Base-by-base conservation (phyloP, 2,329 filamentous ascomycete genomes). In the Alternaria sp. region DNA sequence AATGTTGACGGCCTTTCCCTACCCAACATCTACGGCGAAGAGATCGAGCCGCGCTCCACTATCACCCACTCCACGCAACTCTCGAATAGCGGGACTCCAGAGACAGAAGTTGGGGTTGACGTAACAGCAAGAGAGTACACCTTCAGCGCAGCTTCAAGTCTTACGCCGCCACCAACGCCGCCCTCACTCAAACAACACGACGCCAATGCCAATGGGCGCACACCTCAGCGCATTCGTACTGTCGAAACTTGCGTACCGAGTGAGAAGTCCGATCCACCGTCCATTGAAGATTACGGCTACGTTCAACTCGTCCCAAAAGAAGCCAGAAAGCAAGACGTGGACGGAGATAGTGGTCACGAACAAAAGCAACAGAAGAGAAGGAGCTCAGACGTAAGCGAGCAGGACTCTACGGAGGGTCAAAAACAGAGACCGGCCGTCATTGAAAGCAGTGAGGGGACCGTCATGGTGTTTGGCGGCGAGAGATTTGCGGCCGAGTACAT, bases 1-100 rank as follows among this genome's bases (percentile, higher is more conserved):
- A 15, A 57, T 0, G 7, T 63, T 3, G 28, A 50, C 2, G 52
- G 45, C 2, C 26, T 47, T 3, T 57, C 49, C 21, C 32, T 71
- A 5, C 61, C 61, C 1, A 71, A 70, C 40, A 64, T 70, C 11
- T 61, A 56, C 26, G 66, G 65, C 11, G 45, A 59, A 32, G 47
- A 61, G 12, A 57, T 63, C 11, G 30, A 50, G 12, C 17, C 54
- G 9, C 13, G 6, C n/a, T 3, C 19, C 3, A 5, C 21, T 2
- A 19, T 17, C 12, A 28, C n/a, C 17, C 6, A 13, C 13, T 10
- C 13, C 17, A 19, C 11, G 9, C 23, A 19, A 21, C 15, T 28
- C 7, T 26, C 6, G 10, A 15, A 51, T 28, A 6, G 17, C 6
- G n/a, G n/a, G 11, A n/a, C 13, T 15, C 26, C 49, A 19, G 19